Conservation (phyloP, 2,329 filamentous ascomycete species). For the Monosporascus sp. region DNA sequence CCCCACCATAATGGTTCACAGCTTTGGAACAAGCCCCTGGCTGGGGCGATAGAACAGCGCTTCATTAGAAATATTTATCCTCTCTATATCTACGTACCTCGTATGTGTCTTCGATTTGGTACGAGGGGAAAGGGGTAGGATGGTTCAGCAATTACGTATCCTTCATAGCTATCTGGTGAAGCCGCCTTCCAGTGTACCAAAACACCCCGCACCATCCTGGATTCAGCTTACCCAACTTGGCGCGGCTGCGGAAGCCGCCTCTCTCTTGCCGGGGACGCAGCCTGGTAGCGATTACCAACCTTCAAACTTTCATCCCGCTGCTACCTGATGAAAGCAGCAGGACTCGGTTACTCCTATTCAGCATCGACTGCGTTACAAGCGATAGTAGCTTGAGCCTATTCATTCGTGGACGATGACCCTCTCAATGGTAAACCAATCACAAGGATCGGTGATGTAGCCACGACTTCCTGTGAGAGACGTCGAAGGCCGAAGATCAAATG, state of each 20-base stretch:
- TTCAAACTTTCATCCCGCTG: not conserved
- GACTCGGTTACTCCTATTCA: not conserved
- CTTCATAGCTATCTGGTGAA: too few species aligned
- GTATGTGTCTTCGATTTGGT: too few species aligned
- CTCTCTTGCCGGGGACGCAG: not conserved
- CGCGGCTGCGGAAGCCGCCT: not conserved
- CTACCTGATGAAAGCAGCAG: not conserved
- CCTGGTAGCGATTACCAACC: not conserved
- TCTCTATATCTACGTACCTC: too few species aligned
- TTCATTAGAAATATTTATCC: too few species aligned
- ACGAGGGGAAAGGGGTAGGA: too few species aligned
- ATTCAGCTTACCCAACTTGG: not conserved
- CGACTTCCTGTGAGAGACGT: not conserved
- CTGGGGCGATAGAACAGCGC: too few species aligned
- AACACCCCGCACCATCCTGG: not conserved
- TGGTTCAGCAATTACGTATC: too few species aligned
- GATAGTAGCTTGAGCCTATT: not conserved
- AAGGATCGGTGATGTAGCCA: conserved; percentile 1
- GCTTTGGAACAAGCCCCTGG: too few species aligned
- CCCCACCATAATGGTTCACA: too few species aligned
- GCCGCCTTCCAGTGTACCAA: not conserved
- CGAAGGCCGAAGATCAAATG: not conserved
- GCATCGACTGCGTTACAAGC: not conserved
- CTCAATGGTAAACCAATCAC: not conserved
- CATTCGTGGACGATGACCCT: not conserved